These are phyloP conservation scores for Candida tibetensis DNA, from an alignment of 805 yeast species.

Conservation along the genomic window DNA sequence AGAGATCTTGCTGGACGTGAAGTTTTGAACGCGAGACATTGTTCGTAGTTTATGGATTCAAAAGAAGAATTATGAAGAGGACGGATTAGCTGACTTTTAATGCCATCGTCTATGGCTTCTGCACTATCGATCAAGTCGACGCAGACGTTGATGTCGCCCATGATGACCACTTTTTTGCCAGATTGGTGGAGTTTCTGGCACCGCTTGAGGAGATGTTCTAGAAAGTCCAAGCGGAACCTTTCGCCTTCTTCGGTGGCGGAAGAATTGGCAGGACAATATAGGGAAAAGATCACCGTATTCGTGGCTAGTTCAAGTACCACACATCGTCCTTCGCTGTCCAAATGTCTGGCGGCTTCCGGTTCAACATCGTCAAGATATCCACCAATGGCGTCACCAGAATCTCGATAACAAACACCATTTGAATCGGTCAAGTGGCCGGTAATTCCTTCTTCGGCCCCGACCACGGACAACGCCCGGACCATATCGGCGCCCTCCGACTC, in stretches of 20 bases:
- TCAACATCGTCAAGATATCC: constrained; percentile 60
- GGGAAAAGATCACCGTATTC: constrained; percentile 57
- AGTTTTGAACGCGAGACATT: constrained; percentile 34
- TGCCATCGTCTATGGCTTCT: constrained; percentile 52
- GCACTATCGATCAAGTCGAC: constrained; percentile 82
- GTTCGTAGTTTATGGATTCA: constrained; percentile 24
- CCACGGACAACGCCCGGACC: constrained; percentile 46
- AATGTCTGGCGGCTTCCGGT: constrained; percentile 33
- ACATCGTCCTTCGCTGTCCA: constrained; percentile 87
- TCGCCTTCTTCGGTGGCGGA: constrained; percentile 66
- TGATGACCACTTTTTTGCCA: constrained; percentile 69
- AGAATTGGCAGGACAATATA: constrained; percentile 94
- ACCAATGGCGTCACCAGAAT: constrained; percentile 47
- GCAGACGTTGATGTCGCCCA: constrained; percentile 89
- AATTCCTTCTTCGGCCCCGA: constrained; percentile 86
- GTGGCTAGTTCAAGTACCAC: constrained; percentile 69
- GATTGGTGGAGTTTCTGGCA: constrained; percentile 46
- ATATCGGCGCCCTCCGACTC: constrained; percentile 38
- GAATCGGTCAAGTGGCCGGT: constrained; percentile 51
- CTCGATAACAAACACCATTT: constrained; percentile 9
- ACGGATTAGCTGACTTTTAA: constrained; percentile 34
- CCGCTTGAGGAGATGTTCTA: constrained; percentile 59
- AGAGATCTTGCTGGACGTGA: constrained; percentile 28
- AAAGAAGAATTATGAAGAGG: constrained; percentile 17
- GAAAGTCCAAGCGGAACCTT: constrained; percentile 53